A percentile compares a stretch with the other conserved stretches of the same genome.
Conservation (phyloP, 345 rosid genomes). For the Arabidopsis arenosa region DNA sequence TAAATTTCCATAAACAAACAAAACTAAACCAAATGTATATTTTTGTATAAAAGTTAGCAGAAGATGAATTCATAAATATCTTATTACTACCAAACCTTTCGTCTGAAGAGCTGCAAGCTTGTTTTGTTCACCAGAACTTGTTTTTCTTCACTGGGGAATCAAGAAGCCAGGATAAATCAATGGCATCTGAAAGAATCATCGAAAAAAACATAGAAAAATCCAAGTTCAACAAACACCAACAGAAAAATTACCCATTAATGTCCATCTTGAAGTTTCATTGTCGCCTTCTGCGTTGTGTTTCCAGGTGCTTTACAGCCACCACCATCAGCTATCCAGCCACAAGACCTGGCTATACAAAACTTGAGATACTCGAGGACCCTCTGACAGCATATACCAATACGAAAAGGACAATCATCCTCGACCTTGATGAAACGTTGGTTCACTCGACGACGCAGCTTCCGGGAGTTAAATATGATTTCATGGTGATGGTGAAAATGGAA, state of each 20-base stretch:
- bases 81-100: slow-evolving; percentile 25
- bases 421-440: slow-evolving; percentile 87
- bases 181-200: slow-evolving; percentile 24
- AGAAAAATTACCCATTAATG: slow-evolving; percentile 48
- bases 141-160: slow-evolving; percentile 1
- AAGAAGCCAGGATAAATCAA: slow-evolving; percentile 9
- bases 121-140: slow-evolving; percentile 7
- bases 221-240: slow-evolving; percentile 48
- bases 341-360: slow-evolving; percentile 16
- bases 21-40: slow-evolving; percentile 30
- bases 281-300: slow-evolving; percentile 68
- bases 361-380: slow-evolving; percentile 21
- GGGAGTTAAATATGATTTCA: slow-evolving; percentile 62
- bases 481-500: slow-evolving; percentile 62
- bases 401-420: slow-evolving; percentile 71
- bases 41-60: slow-evolving; percentile 9
- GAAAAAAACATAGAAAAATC: slow-evolving; percentile 26
- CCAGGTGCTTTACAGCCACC: slow-evolving; percentile 56
- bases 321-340: slow-evolving; percentile 35
- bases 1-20: slow-evolving; percentile 29
- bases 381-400: slow-evolving; percentile 14
- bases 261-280: slow-evolving; percentile 64
- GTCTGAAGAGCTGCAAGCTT: slow-evolving; percentile 20
- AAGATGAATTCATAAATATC: slow-evolving; percentile 23
- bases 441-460: slow-evolving; percentile 74